Evolutionary conservation across 208 protist species (phyloP).

Genomic region (Blastocrithidia nonstop): DNA sequence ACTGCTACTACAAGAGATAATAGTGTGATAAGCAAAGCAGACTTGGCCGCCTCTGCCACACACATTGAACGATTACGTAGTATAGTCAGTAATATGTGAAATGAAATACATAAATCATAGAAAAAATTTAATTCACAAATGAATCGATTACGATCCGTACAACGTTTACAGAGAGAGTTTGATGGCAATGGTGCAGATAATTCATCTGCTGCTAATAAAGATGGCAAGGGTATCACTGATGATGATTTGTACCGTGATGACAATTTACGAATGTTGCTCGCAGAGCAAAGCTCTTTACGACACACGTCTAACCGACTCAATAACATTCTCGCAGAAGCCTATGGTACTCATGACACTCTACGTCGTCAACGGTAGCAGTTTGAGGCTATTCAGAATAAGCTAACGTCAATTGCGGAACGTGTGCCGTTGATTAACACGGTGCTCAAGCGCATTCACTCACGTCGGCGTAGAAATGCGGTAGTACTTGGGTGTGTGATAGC

Average conservation of each 20-base stretch:
- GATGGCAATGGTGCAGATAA: no score
- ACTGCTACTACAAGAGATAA: no score
- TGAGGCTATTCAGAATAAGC: slow-evolving; percentile 21
- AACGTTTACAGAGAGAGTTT: no score
- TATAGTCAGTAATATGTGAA: no score
- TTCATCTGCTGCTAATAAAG: no score
- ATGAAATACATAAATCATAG: no score
- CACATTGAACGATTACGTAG: no score
- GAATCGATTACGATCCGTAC: no score
- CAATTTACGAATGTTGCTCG: slow-evolving; percentile 46
- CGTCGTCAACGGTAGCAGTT: slow-evolving; percentile 57
- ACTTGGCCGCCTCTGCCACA: no score
- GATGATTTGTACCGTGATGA: slow-evolving; percentile 13
- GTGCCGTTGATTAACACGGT: slow-evolving; percentile 61
- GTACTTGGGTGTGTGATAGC: slow-evolving; percentile 42
- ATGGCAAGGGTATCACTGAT: no score
- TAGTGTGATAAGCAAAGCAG: no score
- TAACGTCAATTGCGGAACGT: slow-evolving; percentile 48
- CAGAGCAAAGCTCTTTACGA: slow-evolving; percentile 59
- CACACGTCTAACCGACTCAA: slow-evolving; percentile 51
- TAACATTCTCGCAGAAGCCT: slow-evolving; percentile 40
- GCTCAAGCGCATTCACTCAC: slow-evolving; percentile 47
- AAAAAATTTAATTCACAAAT: no score
- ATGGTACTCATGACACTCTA: slow-evolving; percentile 31
- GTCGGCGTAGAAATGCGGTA: slow-evolving; percentile 40